Conservation (phyloP, 2,329 filamentous ascomycete species). For the Fusarium proliferatum region DNA sequence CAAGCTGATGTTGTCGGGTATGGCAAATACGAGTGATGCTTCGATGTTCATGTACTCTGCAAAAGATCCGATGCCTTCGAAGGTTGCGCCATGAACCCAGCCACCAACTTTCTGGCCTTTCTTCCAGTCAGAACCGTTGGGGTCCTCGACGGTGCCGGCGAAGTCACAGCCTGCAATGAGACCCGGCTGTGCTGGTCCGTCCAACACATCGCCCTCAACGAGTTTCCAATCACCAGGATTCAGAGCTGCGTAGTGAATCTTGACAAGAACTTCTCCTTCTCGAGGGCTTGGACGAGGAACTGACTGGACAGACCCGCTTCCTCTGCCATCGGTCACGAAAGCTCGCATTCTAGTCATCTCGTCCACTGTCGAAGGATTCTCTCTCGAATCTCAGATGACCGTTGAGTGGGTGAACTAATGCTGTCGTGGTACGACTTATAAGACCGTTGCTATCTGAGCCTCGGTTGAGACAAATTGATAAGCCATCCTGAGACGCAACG, state of each 20-base stretch:
- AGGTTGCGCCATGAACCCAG: constrained; percentile 10
- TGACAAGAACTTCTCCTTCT: background rate
- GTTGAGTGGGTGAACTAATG: background rate
- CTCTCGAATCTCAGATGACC: background rate
- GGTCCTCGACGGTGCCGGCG: background rate
- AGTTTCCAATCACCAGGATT: constrained; percentile 21
- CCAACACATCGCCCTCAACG: background rate
- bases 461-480: background rate
- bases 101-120: constrained; percentile 3
- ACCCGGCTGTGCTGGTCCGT: background rate
- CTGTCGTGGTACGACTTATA: background rate
- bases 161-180: constrained; percentile 17
- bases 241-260: background rate
- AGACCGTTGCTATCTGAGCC: too few relatives aligned
- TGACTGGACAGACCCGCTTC: background rate
- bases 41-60: constrained; percentile 1
- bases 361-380: accelerated
- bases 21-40: background rate
- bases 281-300: background rate
- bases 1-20: background rate
- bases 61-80: background rate
- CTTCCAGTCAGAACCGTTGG: background rate
- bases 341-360: constrained; percentile 1
- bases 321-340: constrained; percentile 5
- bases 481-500: background rate